phyloP scores from a whole-genome alignment of 108 stramenopile species.

The Cyclotella choctawhatcheeana region DNA sequence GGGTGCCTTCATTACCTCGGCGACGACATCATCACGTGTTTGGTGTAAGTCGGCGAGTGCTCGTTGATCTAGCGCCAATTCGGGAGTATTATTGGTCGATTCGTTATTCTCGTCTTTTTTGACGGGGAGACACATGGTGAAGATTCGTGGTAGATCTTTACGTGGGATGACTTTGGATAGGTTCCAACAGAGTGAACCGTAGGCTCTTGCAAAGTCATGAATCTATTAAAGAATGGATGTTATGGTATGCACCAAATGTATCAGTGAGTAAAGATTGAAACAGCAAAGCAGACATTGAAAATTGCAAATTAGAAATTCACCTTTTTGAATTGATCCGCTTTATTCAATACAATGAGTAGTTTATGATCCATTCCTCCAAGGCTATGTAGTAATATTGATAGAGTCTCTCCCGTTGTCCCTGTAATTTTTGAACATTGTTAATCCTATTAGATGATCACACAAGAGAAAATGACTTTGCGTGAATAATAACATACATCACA shows the following conservation, averaged over 20 bases:
- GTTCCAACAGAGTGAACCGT: conserved; percentile 99
- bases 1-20: conserved; percentile 95
- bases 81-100: conserved; percentile 20
- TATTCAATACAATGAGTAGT: conserved; percentile 98
- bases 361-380: conserved; percentile 99
- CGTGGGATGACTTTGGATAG: conserved; percentile 92
- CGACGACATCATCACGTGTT: conserved; percentile 91
- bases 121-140: conserved; percentile 97
- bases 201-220: conserved; percentile 99
- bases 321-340: conserved; percentile 90
- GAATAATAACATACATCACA: no score
- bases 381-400: conserved; percentile 90
- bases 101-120: conserved; percentile 15
- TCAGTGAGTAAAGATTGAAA: neutral
- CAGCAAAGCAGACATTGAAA: neutral
- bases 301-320: neutral
- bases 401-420: conserved; percentile 98
- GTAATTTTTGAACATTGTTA: no score
- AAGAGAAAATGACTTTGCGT: no score
- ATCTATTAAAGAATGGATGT: conserved; percentile 70
- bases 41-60: conserved; percentile 80
- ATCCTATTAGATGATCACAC: no score
- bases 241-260: no score
- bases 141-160: conserved; percentile 98
- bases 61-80: conserved; percentile 50